phyloP scores from a whole-genome alignment of 2,329 filamentous ascomycete species.

The Fusarium sp. region DNA sequence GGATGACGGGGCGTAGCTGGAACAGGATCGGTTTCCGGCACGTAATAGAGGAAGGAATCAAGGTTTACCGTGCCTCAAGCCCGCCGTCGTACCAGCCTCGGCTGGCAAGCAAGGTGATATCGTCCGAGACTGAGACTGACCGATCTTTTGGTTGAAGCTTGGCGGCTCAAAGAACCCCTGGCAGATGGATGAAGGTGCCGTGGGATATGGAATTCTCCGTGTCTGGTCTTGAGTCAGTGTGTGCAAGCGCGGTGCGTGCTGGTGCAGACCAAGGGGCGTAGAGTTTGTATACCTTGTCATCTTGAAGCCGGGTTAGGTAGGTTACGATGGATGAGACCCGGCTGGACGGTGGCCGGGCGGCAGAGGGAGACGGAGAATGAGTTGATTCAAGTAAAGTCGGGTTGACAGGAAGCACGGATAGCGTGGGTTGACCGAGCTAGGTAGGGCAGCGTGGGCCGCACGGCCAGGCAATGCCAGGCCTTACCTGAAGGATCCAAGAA shows the following conservation, averaged over 20 bases:
- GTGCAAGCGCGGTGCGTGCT: neutral
- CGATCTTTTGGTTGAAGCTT: slow-evolving; percentile 12
- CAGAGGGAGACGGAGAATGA: slow-evolving; percentile 31
- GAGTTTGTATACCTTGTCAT: slow-evolving; percentile 29
- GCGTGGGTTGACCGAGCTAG: slow-evolving; percentile 27
- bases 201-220: slow-evolving; percentile 25
- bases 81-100: slow-evolving; percentile 5
- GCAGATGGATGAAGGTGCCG: slow-evolving; percentile 8
- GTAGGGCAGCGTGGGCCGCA: slow-evolving; percentile 14
- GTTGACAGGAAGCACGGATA: slow-evolving; percentile 21
- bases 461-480: neutral
- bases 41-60: slow-evolving; percentile 3
- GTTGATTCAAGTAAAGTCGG: slow-evolving; percentile 26
- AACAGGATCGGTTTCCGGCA: neutral
- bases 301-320: slow-evolving; percentile 27
- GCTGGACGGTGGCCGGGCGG: slow-evolving; percentile 16
- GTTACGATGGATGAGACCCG: slow-evolving; percentile 26
- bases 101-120: slow-evolving; percentile 33
- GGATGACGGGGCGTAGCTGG: slow-evolving; percentile 4
- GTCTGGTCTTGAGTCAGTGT: slow-evolving; percentile 32
- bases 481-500: slow-evolving; percentile 20
- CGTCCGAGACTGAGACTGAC: slow-evolving; percentile 29
- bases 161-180: slow-evolving; percentile 15
- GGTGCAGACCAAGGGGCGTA: slow-evolving; percentile 2
- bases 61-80: slow-evolving; percentile 12